A percentile compares a stretch with the other conserved stretches of the same genome.
Evolutionary conservation across 2,329 filamentous ascomycete species (phyloP).

Genomic region (Dryadomyces quercus-mongolicae): DNA sequence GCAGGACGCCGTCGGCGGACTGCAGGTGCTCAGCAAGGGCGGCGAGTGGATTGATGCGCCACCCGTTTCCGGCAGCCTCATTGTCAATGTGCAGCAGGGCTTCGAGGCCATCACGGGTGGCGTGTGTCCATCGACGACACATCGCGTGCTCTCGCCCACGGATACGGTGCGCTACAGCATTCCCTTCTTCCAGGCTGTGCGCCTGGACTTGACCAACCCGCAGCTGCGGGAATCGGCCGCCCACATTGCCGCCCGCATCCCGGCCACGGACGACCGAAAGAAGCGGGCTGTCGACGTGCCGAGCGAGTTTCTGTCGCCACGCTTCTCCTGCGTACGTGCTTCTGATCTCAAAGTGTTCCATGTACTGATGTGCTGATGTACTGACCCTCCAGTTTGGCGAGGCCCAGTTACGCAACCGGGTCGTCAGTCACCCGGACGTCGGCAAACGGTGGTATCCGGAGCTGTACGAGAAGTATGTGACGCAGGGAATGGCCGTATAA

Average conservation of each 20-base stretch:
- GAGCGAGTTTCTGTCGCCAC: constrained; percentile 10
- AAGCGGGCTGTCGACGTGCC: constrained; percentile 10
- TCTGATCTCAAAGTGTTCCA: neutral
- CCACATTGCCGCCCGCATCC: constrained; percentile 8
- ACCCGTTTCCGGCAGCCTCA: constrained; percentile 34
- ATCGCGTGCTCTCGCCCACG: constrained; percentile 23
- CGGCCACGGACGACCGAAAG: constrained; percentile 6
- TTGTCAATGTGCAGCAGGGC: constrained; percentile 46
- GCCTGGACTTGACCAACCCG: constrained; percentile 22
- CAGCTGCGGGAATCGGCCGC: constrained; percentile 7
- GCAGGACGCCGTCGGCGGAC: constrained; percentile 39
- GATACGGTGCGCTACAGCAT: constrained; percentile 22
- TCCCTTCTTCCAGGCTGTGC: constrained; percentile 38
- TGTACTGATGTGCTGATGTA: neutral
- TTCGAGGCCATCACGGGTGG: constrained; percentile 45
- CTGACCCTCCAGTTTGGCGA: constrained; percentile 5
- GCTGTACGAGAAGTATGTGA: constrained; percentile 7
- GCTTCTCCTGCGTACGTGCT: constrained; percentile 6
- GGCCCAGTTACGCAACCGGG: constrained; percentile 9
- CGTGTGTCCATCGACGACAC: constrained; percentile 38
- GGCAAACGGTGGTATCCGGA: constrained; percentile 9
- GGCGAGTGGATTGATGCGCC: constrained; percentile 39
- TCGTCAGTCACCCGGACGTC: constrained; percentile 10
- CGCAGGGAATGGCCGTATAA: no score
- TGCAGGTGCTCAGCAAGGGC: constrained; percentile 37